Percentiles rank a stretch among this genome's conserved stretches.
Conservation (phyloP, 345 rosid species). For the Reutealis trisperma region DNA sequence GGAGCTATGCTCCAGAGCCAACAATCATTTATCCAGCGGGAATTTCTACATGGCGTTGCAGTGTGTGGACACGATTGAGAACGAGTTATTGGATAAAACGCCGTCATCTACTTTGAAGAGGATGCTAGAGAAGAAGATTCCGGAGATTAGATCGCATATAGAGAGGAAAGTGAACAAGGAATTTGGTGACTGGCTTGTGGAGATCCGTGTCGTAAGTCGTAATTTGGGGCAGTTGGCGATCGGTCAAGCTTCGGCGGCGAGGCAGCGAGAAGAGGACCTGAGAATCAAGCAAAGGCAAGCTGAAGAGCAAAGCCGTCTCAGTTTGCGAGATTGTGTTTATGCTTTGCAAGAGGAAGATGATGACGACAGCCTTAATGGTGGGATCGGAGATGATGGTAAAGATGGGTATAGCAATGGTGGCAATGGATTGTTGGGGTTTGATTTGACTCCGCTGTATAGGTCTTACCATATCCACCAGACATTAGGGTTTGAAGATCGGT, state of each 20-base stretch:
- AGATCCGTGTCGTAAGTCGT: slow-evolving; percentile 90
- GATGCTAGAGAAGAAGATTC: slow-evolving; percentile 88
- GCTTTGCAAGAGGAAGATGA: slow-evolving; percentile 86
- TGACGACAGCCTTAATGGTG: slow-evolving; percentile 38
- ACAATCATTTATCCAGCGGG: slow-evolving; percentile 62
- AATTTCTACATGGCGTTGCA: slow-evolving; percentile 88
- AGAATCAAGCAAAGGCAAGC: slow-evolving; percentile 96
- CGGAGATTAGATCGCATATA: slow-evolving; percentile 70
- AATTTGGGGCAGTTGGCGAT: slow-evolving; percentile 92
- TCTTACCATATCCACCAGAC: slow-evolving; percentile 93
- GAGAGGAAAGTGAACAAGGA: slow-evolving; percentile 88
- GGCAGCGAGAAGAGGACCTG: slow-evolving; percentile 94
- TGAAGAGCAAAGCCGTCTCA: slow-evolving; percentile 90
- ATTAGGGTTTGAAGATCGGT: slow-evolving; percentile 78
- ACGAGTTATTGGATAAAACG: slow-evolving; percentile 53
- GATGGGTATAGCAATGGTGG: slow-evolving; percentile 52
- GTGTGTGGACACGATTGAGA: slow-evolving; percentile 77
- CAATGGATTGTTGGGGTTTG: slow-evolving; percentile 59
- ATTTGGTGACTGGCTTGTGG: slow-evolving; percentile 94
- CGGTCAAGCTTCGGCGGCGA: slow-evolving; percentile 89
- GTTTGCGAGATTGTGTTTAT: slow-evolving; percentile 83
- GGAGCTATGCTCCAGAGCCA: slow-evolving; percentile 79
- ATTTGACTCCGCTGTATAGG: slow-evolving; percentile 83
- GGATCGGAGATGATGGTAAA: slow-evolving; percentile 44
- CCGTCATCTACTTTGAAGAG: slow-evolving; percentile 75